Percentiles rank a stretch among this genome's conserved stretches.
phyloP scores from a whole-genome alignment of 257 asterid species.

The Nicotiana obtusifolia region DNA sequence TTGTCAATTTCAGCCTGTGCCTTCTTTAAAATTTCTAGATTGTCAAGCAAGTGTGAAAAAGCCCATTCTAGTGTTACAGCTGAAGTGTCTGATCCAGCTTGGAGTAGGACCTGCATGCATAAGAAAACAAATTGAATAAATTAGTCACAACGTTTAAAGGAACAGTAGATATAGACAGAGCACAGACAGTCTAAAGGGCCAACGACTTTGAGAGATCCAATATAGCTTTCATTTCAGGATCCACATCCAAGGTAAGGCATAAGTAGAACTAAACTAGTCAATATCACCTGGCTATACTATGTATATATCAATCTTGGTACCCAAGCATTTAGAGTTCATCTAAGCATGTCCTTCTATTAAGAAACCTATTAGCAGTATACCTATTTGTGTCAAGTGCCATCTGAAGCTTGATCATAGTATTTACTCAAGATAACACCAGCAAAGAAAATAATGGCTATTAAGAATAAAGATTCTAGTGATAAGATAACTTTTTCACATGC shows the following conservation, averaged over 20 bases:
- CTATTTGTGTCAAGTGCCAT: not conserved
- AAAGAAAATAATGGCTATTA: not conserved
- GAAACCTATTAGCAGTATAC: not conserved
- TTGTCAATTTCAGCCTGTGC: constrained; percentile 30
- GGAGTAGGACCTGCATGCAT: constrained; percentile 25
- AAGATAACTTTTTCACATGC: not conserved
- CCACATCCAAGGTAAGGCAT: not conserved
- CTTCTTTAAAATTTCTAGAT: constrained; percentile 19
- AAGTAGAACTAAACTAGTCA: not conserved
- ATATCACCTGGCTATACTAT: not conserved
- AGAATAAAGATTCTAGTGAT: not conserved
- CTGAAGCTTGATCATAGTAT: not conserved
- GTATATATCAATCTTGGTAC: not conserved
- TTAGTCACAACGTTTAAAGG: not conserved
- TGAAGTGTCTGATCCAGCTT: constrained; percentile 37
- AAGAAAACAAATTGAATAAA: not conserved
- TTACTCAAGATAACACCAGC: not conserved
- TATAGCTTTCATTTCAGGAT: not conserved
- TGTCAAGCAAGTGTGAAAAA: constrained; percentile 18
- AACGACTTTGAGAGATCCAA: not conserved
- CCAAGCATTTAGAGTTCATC: not conserved
- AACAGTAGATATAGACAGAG: not conserved
- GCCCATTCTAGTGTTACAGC: constrained; percentile 33
- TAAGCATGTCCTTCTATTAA: not conserved
- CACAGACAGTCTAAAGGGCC: not conserved